Evolutionary conservation across 1,284 basidiomycete genomes (phyloP).

Genomic region (Ustilago sp.): DNA sequence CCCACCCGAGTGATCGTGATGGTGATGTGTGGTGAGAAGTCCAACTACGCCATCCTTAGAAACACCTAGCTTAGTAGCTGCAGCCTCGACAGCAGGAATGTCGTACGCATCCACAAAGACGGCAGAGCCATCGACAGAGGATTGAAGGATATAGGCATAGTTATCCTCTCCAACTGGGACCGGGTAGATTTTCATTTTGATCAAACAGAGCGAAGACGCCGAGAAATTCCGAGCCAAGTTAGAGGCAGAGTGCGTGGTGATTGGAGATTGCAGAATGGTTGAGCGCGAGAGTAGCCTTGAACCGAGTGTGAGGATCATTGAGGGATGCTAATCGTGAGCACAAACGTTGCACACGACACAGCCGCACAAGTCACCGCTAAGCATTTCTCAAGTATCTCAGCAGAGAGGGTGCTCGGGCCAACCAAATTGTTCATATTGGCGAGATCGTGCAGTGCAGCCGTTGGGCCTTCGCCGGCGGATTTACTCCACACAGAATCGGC

Average conservation of each 20-base stretch:
- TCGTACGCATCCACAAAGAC: conserved; percentile 79
- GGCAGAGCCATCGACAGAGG: conserved; percentile 51
- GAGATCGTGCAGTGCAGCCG: no score
- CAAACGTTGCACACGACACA: conserved; percentile 14
- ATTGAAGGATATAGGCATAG: conserved; percentile 66
- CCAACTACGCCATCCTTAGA: conserved; percentile 70
- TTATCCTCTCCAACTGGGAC: conserved; percentile 69
- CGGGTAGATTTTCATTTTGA: conserved; percentile 66
- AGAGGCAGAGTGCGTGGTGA: not conserved
- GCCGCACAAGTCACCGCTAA: not conserved
- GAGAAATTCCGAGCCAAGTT: conserved; percentile 3
- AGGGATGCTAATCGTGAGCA: not conserved
- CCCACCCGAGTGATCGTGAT: conserved; percentile 85
- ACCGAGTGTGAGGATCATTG: not conserved
- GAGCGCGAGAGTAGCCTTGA: not conserved
- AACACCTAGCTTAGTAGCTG: conserved; percentile 76
- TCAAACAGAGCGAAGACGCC: not conserved
- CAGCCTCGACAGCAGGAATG: conserved; percentile 78
- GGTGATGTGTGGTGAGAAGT: conserved; percentile 67
- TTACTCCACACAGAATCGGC: conserved; percentile 6
- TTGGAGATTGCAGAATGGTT: no score
- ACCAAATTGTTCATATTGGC: not conserved
- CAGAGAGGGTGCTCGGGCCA: conserved; percentile 14
- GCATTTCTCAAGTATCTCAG: conserved; percentile 9
- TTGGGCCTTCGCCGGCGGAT: not conserved